phyloP scores from a whole-genome alignment of 2,329 filamentous ascomycete species.

The Venturia carpophila region DNA sequence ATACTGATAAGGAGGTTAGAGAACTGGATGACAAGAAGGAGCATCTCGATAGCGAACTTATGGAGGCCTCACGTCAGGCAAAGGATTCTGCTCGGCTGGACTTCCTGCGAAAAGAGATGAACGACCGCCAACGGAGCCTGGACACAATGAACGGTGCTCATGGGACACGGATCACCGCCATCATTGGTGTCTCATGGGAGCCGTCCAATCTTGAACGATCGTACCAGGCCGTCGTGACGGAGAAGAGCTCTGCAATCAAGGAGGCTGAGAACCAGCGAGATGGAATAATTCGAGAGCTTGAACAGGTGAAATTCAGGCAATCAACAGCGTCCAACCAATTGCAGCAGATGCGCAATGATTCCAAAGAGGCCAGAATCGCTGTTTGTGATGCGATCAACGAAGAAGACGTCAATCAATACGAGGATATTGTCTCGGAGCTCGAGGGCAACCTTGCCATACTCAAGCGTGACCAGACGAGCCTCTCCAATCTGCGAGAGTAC shows the following conservation, averaged over 20 bases:
- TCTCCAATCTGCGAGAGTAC: conserved; percentile 61
- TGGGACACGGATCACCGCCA: conserved; percentile 56
- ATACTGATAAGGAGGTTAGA: conserved; percentile 57
- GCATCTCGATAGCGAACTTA: conserved; percentile 68
- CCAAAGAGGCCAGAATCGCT: conserved; percentile 46
- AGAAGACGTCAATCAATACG: conserved; percentile 36
- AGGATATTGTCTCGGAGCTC: conserved; percentile 44
- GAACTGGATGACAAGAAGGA: conserved; percentile 65
- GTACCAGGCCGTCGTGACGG: conserved; percentile 56
- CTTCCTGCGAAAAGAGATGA: conserved; percentile 70
- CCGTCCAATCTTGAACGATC: conserved; percentile 60
- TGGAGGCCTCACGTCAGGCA: conserved; percentile 73
- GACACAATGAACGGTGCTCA: conserved; percentile 72
- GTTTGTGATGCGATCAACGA: conserved; percentile 47
- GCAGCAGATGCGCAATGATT: conserved; percentile 55
- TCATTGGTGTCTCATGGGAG: conserved; percentile 62
- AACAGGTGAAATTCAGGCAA: conserved; percentile 67
- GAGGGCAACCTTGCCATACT: conserved; percentile 45
- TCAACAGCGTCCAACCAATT: conserved; percentile 57
- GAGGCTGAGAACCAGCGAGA: conserved; percentile 66
- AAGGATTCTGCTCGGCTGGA: conserved; percentile 79
- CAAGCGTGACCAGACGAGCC: conserved; percentile 60
- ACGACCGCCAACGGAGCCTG: conserved; percentile 64
- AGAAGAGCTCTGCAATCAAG: conserved; percentile 50
- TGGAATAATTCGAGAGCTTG: conserved; percentile 60